Evolutionary conservation across 148 eudicot genomes (phyloP).

Genomic region (Rhododendron kiyosumense): DNA sequence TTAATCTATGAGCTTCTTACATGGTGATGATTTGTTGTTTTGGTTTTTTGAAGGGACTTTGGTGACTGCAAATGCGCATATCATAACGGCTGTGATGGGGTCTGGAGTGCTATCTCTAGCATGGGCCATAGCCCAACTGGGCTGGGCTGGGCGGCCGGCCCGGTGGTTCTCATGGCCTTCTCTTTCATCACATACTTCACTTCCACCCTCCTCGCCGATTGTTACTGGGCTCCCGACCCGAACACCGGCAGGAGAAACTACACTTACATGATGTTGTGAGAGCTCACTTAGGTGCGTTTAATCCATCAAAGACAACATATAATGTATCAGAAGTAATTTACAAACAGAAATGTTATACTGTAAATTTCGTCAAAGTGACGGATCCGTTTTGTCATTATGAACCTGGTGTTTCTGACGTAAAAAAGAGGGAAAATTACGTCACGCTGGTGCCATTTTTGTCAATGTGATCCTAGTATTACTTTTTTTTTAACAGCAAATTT

Average conservation of each 20-base stretch:
- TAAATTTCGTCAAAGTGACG: no score
- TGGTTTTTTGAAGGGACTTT: constrained; percentile 40
- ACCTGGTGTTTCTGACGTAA: no score
- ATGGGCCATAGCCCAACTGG: constrained; percentile 90
- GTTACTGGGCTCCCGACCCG: constrained; percentile 70
- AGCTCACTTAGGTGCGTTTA: constrained; percentile 62
- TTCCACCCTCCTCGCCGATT: constrained; percentile 71
- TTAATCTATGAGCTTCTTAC: neutral
- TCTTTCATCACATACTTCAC: constrained; percentile 77
- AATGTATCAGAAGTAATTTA: neutral
- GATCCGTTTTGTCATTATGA: no score
- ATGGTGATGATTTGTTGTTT: neutral
- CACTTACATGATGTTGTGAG: constrained; percentile 83
- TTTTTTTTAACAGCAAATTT: no score
- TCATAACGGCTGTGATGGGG: constrained; percentile 92
- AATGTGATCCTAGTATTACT: no score
- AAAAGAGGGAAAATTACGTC: no score
- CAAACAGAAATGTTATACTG: no score
- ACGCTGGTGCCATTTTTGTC: no score
- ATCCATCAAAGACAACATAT: neutral
- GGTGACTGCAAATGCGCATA: constrained; percentile 86
- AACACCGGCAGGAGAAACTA: constrained; percentile 69
- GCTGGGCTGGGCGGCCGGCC: constrained; percentile 85
- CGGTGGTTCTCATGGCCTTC: constrained; percentile 58
- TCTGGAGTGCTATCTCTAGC: constrained; percentile 90